Percentiles rank a stretch among this genome's conserved stretches.
Evolutionary conservation across 768 basidiomycete species (phyloP).

Genomic region (Mycena venus): DNA sequence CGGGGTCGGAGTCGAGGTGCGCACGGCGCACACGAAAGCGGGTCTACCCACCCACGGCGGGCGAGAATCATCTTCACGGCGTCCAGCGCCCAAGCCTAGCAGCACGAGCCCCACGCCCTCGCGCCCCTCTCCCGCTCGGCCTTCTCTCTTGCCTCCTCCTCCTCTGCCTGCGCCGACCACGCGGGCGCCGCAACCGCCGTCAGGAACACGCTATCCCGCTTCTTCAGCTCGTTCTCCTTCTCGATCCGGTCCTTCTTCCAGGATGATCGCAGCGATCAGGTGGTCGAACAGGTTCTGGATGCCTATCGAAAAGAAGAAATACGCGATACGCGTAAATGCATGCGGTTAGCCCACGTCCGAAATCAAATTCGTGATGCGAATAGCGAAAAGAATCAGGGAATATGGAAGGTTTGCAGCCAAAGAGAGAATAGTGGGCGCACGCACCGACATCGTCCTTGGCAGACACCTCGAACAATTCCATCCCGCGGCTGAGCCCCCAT

Average conservation of each 20-base stretch:
- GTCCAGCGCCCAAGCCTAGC: conserved; percentile 63
- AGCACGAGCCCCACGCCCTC: conserved; percentile 76
- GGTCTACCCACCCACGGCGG: too few species aligned
- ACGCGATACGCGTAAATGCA: too few species aligned
- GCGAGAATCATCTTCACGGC: not conserved
- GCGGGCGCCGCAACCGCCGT: conserved; percentile 72
- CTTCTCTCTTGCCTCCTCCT: conserved; percentile 77
- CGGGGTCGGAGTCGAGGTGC: not conserved
- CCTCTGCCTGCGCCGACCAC: conserved; percentile 86
- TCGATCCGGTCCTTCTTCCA: conserved; percentile 85
- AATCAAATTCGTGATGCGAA: too few species aligned
- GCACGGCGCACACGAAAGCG: not conserved
- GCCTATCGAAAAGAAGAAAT: conserved; percentile 60
- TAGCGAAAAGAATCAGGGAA: too few species aligned
- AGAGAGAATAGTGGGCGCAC: conserved; percentile 34
- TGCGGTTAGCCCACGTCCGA: conserved; percentile 8
- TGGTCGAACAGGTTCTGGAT: conserved; percentile 85
- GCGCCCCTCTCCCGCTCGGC: conserved; percentile 55
- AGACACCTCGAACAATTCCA: conserved; percentile 93
- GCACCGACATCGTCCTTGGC: conserved; percentile 89
- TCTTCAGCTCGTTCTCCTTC: conserved; percentile 82
- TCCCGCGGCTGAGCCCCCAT: conserved; percentile 85
- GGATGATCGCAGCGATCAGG: conserved; percentile 85
- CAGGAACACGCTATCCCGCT: conserved; percentile 88
- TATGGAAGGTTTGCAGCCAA: too few species aligned